Evolutionary conservation across 2,329 filamentous ascomycete genomes (phyloP), one percentile per base, ranked within the genome.

Genomic region (Cryoendolithus antarcticus): DNA sequence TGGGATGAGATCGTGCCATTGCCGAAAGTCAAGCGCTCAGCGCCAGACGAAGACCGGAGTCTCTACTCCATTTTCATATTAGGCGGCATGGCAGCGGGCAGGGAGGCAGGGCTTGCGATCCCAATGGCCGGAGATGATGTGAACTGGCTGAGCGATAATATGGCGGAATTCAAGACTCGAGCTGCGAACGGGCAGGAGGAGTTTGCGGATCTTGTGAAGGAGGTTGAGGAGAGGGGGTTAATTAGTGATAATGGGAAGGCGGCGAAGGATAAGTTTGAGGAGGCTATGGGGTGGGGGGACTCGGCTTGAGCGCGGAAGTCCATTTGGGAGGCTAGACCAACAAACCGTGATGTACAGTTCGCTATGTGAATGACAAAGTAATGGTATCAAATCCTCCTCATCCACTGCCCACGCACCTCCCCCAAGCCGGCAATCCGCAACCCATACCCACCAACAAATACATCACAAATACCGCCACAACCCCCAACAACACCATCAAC

Each of bases 401-500:
- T 7, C 24, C 24, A 4, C 6, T 7, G 2, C 24, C 24, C 4
- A 27, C 24, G 7, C 24, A 27, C 24, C 24, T 27, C 24, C 24
- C 24, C 24, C 24, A 27, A 27, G 24, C 24, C 24, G 24, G 80
- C 44, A 85, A 55, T 5, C 80, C 80, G 57, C 80, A 85, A 4
- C 77, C 80, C 61, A 83, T 78, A 0, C 80, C 80, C 13, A 84
- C 71, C 49, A 84, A 76, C 9, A 85, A 54, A 56, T 84, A 85
- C 3, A 83, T 54, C 60, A 84, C 62, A 54, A 84, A 83, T 6
- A 84, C 60, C 19, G 91, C 63, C 2, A 88, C 85, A 33, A 95
- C 56, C 3, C 63, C 69, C 45, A 88, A 57, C 51, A 98, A 62
- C 5, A 75, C 80, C 86, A 96, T 94, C 50, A 98, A 65, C 67